Evolutionary conservation across 805 yeast genomes (phyloP), one percentile per base, ranked within the genome.

Genomic region (Ogataea nakhonphanomensis): DNA sequence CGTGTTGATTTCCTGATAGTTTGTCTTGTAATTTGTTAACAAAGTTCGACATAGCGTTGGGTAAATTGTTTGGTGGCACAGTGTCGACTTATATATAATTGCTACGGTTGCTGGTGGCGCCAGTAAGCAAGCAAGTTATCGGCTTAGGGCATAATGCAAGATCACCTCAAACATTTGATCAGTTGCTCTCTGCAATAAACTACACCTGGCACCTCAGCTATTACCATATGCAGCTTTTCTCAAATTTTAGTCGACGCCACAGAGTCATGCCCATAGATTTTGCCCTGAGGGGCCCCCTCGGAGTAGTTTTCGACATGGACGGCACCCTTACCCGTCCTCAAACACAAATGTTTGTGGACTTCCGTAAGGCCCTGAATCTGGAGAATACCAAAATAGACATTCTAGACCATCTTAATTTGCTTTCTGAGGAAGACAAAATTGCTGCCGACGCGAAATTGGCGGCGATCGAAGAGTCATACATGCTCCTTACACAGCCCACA

Each of bases 281-380:
- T 22, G 25, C 24, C 6, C 33, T 25, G 22, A 25, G 40, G 17
- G 35, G 31, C 29, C 35, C 37, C 11, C 33, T 10, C 48, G 86
- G 86, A 0, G 55, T 84, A 6, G 67, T 84, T 1, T 84, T 84
- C 54, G 91, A 84, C 52, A 83, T 84, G 91, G 91, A 84, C 55
- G 90, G 90, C 5, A 84, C 91, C 0, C 55, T 84, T 39, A 78
- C 84, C 48, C 62, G 74, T 10, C 87, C 88, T 1, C 87, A 81
- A 43, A 59, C 66, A 1, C 54, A 59, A 51, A 65, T 65, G 69
- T 65, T 65, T 42, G 46, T 50, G 9, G 77, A 76, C 33, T 81
- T 82, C 87, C 66, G 87, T 41, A 65, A 68, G 14, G 79, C 79
- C 0, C 61, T 81, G 17, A 78, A 79, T 1, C 66, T 80, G 8